Evolutionary conservation across 805 yeast species (phyloP), one percentile per base, ranked within the genome.

Genomic region (Tetrapisispora arboricola): DNA sequence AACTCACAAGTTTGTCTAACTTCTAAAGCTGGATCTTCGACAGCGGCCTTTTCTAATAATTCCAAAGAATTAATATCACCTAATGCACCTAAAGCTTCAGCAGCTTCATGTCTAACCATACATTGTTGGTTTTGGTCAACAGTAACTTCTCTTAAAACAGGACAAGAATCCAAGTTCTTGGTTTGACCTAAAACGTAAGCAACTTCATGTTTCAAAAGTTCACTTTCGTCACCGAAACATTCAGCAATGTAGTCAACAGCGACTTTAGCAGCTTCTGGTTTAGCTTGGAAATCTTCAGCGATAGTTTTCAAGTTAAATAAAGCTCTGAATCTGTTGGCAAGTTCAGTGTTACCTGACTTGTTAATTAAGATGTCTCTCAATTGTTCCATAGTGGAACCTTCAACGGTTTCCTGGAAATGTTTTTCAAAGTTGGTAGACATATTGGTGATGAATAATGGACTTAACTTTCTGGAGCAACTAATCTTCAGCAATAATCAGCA

Each of bases 71-170:
- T 80, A 31, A 65, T 62, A 61, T 87, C 95, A 36, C 95, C 95
- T 39, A 92, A 70, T 33, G 98, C 98, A 46, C 98, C 99, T 41
- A 92, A 71, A 32, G 97, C 98, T 65, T 92, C 99, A 7, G 98
- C 98, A 15, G 98, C 98, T 64, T 92, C 99, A 63, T 92, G 99
- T 63, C 99, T 82, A 28, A 92, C 99, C 97, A 92, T 92, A 45
- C 84, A 71, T 58, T 84, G 92, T 67, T 90, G 97, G 50, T 68
- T 70, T 19, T 59, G 55, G 60, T 80, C 78, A 37, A 66, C 64
- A 53, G 92, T 71, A 18, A 86, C 95, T 7, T 71, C 71, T 60
- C 85, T 74, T 45, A 92, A 72, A 37, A 77, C 71, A 37, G 84
- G 81, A 45, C 90, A 84, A 44, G 95, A 86, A 42, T 75, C 63